These are phyloP conservation scores for Blastobotrys chiropterorum DNA, from an alignment of 805 yeast genomes.

Conservation along the genomic window DNA sequence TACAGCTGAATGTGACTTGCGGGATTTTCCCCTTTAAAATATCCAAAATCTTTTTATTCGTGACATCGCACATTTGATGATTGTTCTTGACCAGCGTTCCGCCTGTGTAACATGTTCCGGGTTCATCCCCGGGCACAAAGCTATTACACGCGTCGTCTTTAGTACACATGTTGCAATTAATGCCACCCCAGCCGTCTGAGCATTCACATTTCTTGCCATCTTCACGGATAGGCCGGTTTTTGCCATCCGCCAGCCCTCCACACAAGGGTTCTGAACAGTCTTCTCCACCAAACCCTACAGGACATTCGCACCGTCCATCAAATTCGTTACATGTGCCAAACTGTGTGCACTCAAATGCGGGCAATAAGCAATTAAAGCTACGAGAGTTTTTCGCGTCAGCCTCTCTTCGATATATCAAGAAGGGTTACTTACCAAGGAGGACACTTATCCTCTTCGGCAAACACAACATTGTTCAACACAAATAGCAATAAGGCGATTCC, in stretches of 20 bases:
- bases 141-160: conserved; percentile 71
- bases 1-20: conserved; percentile 88
- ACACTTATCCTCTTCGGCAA: conserved; percentile 9
- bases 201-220: conserved; percentile 59
- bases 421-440: conserved; percentile 18
- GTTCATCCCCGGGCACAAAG: conserved; percentile 77
- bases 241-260: conserved; percentile 68
- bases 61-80: conserved; percentile 92
- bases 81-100: conserved; percentile 77
- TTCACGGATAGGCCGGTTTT: conserved; percentile 51
- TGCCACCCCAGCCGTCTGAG: conserved; percentile 85
- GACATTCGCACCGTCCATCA: conserved; percentile 89
- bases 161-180: conserved; percentile 82
- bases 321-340: conserved; percentile 81
- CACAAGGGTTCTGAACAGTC: conserved; percentile 87
- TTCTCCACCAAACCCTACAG: conserved; percentile 87
- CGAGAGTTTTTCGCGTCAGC: not conserved
- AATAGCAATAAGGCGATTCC: not conserved
- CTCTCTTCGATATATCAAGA: not conserved
- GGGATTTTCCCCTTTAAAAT: conserved; percentile 77
- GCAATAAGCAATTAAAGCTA: conserved; percentile 88
- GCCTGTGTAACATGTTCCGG: conserved; percentile 83
- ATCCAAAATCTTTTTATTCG: conserved; percentile 74
- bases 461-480: not conserved
- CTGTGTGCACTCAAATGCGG: conserved; percentile 85